Percentiles rank a stretch among this genome's conserved stretches.
Conservation (phyloP, 78 protist species). For the Dictyostelium purpureum region DNA sequence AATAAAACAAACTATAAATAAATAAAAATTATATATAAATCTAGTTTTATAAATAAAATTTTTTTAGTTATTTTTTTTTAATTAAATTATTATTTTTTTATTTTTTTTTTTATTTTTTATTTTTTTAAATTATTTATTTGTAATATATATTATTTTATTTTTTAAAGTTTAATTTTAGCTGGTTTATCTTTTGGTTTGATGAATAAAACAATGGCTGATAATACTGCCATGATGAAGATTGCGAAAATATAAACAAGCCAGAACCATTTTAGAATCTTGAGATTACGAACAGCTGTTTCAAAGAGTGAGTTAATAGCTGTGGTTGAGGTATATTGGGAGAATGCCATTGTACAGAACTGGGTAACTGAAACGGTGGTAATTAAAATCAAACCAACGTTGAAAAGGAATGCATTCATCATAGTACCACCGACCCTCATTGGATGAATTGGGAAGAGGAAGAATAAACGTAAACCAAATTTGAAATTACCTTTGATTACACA, state of each 20-base stretch:
- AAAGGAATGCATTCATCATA: slow-evolving; percentile 94
- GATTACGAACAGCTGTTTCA: slow-evolving; percentile 36
- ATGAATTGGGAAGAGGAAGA: slow-evolving; percentile 90
- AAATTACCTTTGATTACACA: slow-evolving; percentile 89
- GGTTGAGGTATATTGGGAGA: slow-evolving; percentile 81
- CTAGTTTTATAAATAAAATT: too few species aligned
- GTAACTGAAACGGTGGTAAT: slow-evolving; percentile 85
- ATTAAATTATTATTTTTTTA: too few species aligned
- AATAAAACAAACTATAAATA: too few species aligned
- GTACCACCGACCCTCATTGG: slow-evolving; percentile 91
- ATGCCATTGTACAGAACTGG: slow-evolving; percentile 90
- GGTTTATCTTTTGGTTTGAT: slow-evolving; percentile 66
- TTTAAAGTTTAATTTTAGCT: slow-evolving; percentile 15
- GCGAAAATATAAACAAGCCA: slow-evolving; percentile 76
- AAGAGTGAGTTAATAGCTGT: slow-evolving; percentile 81
- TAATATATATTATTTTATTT: too few species aligned
- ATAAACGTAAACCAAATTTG: slow-evolving; percentile 90
- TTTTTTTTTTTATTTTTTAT: too few species aligned
- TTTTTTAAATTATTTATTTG: too few species aligned
- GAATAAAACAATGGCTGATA: slow-evolving; percentile 58
- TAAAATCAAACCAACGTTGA: slow-evolving; percentile 91
- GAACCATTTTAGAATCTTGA: slow-evolving; percentile 63
- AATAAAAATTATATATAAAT: too few species aligned
- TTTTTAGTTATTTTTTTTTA: too few species aligned
- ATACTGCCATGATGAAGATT: slow-evolving; percentile 35